Conservation (phyloP, 345 rosid genomes). For the Barbarea vulgaris region DNA sequence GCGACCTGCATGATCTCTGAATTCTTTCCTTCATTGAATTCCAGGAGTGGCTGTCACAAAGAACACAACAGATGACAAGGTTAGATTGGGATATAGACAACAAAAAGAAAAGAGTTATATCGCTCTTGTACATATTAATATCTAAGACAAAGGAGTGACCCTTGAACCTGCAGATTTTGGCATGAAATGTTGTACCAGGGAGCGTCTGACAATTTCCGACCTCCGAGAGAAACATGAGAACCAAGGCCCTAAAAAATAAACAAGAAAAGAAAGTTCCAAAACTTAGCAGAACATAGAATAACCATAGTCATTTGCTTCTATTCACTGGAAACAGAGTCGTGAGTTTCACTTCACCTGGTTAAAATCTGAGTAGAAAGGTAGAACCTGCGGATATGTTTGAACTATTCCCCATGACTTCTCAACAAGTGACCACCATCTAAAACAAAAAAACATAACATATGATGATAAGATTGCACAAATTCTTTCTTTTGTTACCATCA, state of each 20-base stretch:
- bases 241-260: slow-evolving; percentile 62
- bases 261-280: slow-evolving; percentile 9
- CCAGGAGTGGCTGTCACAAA: slow-evolving; percentile 62
- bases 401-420: slow-evolving; percentile 75
- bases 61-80: slow-evolving; percentile 12
- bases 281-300: not conserved
- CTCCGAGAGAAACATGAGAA: slow-evolving; percentile 58
- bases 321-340: not conserved
- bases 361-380: slow-evolving; percentile 79
- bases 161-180: slow-evolving; percentile 69
- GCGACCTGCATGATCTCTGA: slow-evolving; percentile 49
- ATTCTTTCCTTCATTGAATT: slow-evolving; percentile 40
- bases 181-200: slow-evolving; percentile 79
- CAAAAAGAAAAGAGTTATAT: not conserved
- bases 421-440: slow-evolving; percentile 84
- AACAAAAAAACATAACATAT: slow-evolving; percentile 8
- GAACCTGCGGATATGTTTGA: slow-evolving; percentile 55
- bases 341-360: slow-evolving; percentile 51
- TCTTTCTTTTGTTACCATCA: slow-evolving; percentile 1
- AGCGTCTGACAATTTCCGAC: slow-evolving; percentile 41
- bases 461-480: slow-evolving; percentile 12
- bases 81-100: not conserved
- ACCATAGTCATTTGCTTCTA: not conserved
- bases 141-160: not conserved
- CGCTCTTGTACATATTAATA: not conserved